Percentiles rank a stretch among this genome's conserved stretches.
Evolutionary conservation across 768 basidiomycete genomes (phyloP).

Genomic region (Mycena crocata): DNA sequence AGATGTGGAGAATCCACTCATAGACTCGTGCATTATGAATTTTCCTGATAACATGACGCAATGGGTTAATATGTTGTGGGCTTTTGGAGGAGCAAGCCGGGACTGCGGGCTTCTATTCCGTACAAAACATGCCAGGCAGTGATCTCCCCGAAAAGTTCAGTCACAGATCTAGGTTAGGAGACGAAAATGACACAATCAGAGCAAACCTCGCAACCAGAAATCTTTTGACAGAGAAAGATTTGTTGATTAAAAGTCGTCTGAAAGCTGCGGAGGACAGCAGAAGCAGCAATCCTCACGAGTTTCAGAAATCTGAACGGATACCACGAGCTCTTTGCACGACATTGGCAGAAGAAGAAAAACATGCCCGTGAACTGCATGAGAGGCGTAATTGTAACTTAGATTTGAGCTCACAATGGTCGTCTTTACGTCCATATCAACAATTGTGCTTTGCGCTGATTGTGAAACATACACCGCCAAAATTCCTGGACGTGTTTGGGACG

Average conservation of each 20-base stretch:
- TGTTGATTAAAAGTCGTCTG: constrained; percentile 4
- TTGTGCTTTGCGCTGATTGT: constrained; percentile 2
- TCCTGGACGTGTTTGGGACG: background rate
- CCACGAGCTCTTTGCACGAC: constrained; percentile 23
- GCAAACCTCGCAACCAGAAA: constrained; percentile 2
- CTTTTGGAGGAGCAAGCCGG: no score
- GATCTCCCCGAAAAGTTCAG: background rate
- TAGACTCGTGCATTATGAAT: no score
- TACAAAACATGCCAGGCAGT: background rate
- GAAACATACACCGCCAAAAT: constrained; percentile 18
- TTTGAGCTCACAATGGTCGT: constrained; percentile 3
- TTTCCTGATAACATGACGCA: no score
- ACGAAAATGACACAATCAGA: constrained; percentile 4
- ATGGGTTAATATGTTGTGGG: no score
- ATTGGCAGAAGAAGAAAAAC: constrained; percentile 24
- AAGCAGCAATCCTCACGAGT: background rate
- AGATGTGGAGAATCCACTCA: no score
- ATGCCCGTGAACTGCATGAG: background rate
- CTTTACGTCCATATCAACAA: constrained; percentile 16
- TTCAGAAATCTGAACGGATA: background rate
- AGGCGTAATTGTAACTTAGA: background rate
- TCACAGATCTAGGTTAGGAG: constrained; percentile 7
- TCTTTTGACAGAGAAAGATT: constrained; percentile 7
- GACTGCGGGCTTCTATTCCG: constrained; percentile 2
- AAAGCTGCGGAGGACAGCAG: constrained; percentile 3